Base-by-base conservation (phyloP, 192 early-diverging fungal genomes). In the Dissophora ornata region DNA sequence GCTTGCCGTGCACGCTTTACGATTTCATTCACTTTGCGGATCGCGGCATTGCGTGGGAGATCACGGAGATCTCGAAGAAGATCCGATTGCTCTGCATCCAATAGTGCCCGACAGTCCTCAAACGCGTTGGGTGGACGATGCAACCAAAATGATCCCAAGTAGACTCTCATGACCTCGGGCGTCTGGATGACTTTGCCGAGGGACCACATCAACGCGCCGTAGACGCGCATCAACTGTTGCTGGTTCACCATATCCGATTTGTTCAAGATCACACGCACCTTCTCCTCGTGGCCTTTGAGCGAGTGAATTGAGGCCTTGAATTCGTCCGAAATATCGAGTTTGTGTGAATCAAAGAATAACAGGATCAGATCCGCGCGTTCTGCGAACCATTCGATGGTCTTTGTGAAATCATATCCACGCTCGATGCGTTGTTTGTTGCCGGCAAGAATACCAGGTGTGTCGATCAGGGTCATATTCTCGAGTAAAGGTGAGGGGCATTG, bases 191-290 rank as follows among this genome's bases (percentile, higher is more conserved):
- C 93, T 74, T 91, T 93, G 19, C 94, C 95, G 11, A 96, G 83
- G 21, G 92, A 91, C 93, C 93, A 96, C 95, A 96, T 96, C 79
- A 96, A 81, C 3, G 94, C 93, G 50, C 95, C 95, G 77, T 96
- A 90, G 57, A 96, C 93, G 25, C 94, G 83, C 90, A 96, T 92
- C 60, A 96, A 77, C 77, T 97, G 90, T 67, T 95, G 94, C 55
- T 89, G 88, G 69, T 80, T 92, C 28, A 97, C 90, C 89, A 89
- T 89, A 75, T 97, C 93, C 47, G 90, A 88, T 79, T 97, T 97
- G 83, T 97, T 97, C 30, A 97, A 80, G 55, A 95, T 90, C 6
- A 95, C 85, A 26, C 91, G 84, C 34, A 95, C 85, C 65, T 96
- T 97, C 61, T 96, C 94, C 51, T 95, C 94, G 42, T 97, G 90